Percentiles rank a stretch among this genome's conserved stretches.
phyloP scores from a whole-genome alignment of 495 filamentous ascomycete genomes.

The Aspergillus avenaceus region DNA sequence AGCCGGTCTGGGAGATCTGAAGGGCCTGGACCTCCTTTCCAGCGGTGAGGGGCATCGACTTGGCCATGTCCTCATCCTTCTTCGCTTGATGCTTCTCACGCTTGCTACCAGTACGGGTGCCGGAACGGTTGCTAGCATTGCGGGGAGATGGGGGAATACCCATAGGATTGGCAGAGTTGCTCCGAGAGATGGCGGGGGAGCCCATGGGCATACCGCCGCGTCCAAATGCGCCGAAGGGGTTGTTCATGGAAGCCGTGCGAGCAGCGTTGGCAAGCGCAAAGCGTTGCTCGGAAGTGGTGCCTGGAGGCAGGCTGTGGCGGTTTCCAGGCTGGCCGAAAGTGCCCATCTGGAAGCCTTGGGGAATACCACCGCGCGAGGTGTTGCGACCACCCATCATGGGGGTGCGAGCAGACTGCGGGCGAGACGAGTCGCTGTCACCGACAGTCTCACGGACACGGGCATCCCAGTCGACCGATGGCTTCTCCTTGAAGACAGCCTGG shows the following conservation, averaged over 20 bases:
- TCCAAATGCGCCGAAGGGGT: conserved; percentile 52
- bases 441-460: conserved; percentile 78
- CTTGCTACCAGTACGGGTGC: conserved; percentile 54
- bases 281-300: conserved; percentile 54
- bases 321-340: conserved; percentile 49
- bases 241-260: conserved; percentile 39
- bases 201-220: conserved; percentile 61
- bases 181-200: conserved; percentile 47
- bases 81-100: conserved; percentile 53
- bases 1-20: conserved; percentile 63
- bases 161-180: conserved; percentile 51
- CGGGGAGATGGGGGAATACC: conserved; percentile 53
- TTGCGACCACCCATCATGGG: conserved; percentile 47
- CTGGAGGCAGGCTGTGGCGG: conserved; percentile 56
- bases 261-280: conserved; percentile 31
- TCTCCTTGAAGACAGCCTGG: conserved; percentile 88
- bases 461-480: conserved; percentile 89
- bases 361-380: conserved; percentile 42
- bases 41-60: conserved; percentile 84
- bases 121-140: conserved; percentile 45
- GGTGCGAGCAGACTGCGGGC: conserved; percentile 69
- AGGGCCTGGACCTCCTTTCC: conserved; percentile 79
- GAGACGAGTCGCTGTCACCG: conserved; percentile 68
- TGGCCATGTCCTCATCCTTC: conserved; percentile 60
- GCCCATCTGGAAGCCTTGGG: conserved; percentile 62